Evolutionary conservation across 108 stramenopile genomes (phyloP).

Genomic region (Cylindrotheca closterium): DNA sequence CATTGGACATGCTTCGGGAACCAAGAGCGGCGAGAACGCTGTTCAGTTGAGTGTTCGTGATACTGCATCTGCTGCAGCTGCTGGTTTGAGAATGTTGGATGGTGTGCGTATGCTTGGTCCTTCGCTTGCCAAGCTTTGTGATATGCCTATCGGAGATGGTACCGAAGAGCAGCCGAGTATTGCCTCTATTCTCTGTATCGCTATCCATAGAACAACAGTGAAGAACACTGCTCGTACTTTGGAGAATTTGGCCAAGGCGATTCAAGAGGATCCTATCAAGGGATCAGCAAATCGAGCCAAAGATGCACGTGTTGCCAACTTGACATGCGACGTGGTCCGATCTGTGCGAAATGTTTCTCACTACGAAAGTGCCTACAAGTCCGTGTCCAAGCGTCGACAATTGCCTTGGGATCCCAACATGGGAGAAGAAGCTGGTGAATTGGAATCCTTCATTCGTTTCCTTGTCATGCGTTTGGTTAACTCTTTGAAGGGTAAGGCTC

Average conservation of each 20-base stretch:
- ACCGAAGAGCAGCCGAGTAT: constrained; percentile 50
- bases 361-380: constrained; percentile 85
- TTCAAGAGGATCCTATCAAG: constrained; percentile 75
- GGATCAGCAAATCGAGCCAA: constrained; percentile 63
- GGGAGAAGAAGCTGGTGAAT: constrained; percentile 80
- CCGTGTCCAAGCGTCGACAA: constrained; percentile 62
- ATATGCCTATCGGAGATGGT: constrained; percentile 55
- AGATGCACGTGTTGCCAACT: constrained; percentile 73
- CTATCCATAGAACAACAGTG: constrained; percentile 85
- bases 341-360: constrained; percentile 78
- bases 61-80: constrained; percentile 75
- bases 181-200: constrained; percentile 80
- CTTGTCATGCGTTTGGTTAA: constrained; percentile 75
- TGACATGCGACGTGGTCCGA: constrained; percentile 78
- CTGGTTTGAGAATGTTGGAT: constrained; percentile 82
- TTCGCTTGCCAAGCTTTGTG: constrained; percentile 83
- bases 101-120: constrained; percentile 89
- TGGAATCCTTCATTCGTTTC: constrained; percentile 79
- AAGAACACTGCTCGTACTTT: constrained; percentile 81
- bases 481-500: constrained; percentile 70
- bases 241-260: constrained; percentile 84
- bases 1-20: constrained; percentile 52
- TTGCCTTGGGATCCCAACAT: constrained; percentile 86
- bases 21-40: constrained; percentile 9
- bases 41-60: constrained; percentile 53